Percentiles rank a stretch among this genome's conserved stretches.
These are phyloP conservation scores for Poa annua DNA, from an alignment of 176 grass and related monocot species.

Conservation along the genomic window DNA sequence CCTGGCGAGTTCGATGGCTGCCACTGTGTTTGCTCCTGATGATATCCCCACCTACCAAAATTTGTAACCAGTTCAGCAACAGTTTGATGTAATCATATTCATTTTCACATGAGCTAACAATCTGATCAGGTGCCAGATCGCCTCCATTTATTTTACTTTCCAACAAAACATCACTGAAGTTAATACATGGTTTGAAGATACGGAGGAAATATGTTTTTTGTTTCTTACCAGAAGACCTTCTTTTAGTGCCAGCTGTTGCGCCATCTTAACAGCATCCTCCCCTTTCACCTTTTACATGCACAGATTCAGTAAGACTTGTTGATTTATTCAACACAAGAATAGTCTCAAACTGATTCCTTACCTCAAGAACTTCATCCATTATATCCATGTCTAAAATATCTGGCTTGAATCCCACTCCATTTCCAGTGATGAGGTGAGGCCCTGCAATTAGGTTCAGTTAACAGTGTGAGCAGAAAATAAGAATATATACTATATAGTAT, in stretches of 20 bases:
- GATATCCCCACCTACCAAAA: conserved; percentile 87
- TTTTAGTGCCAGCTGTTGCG: conserved; percentile 66
- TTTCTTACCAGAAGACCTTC: conserved; percentile 87
- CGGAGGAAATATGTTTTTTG: not conserved
- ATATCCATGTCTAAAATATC: conserved; percentile 94
- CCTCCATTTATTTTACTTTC: not conserved
- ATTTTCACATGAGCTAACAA: not conserved
- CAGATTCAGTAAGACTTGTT: not conserved
- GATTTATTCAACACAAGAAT: not conserved
- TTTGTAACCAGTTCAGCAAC: not conserved
- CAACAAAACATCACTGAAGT: not conserved
- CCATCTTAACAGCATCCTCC: conserved; percentile 89
- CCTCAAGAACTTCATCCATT: conserved; percentile 93
- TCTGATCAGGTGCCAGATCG: not conserved
- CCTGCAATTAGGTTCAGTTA: conserved; percentile 51
- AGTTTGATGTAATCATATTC: not conserved
- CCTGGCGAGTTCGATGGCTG: conserved; percentile 73
- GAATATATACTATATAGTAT: not conserved
- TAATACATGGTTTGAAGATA: not conserved
- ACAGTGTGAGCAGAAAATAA: conserved; percentile 5
- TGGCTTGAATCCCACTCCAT: conserved; percentile 95
- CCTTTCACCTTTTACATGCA: conserved; percentile 66
- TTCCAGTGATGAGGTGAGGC: conserved; percentile 88
- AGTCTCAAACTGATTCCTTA: conserved; percentile 10
- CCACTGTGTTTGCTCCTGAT: conserved; percentile 92